Evolutionary conservation across 495 filamentous ascomycete species (phyloP).

Genomic region (Hypoxylon crocopeplum): DNA sequence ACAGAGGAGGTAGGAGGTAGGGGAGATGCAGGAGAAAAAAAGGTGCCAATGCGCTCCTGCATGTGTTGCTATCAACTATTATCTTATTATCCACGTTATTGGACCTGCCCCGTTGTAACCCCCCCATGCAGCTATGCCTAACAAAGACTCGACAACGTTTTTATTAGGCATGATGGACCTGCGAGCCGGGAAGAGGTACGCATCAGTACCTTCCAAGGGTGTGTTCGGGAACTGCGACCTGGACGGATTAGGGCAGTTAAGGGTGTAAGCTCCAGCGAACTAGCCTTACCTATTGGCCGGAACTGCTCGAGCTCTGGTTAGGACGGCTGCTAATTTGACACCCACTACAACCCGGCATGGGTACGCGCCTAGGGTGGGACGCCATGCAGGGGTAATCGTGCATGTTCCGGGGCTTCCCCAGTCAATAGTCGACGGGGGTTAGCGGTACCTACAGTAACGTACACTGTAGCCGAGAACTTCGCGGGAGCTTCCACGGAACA

Average conservation of each 20-base stretch:
- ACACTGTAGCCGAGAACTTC: constrained; percentile 21
- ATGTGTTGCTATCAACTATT: constrained; percentile 30
- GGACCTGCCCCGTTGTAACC: constrained; percentile 32
- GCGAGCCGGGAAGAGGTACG: constrained; percentile 27
- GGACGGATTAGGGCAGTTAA: constrained; percentile 12
- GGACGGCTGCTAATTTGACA: constrained; percentile 29
- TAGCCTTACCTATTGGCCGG: constrained; percentile 4
- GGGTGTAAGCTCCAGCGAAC: too few species aligned
- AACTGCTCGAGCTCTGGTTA: constrained; percentile 19
- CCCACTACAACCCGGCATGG: constrained; percentile 14
- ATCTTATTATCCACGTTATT: constrained; percentile 41
- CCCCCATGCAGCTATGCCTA: constrained; percentile 40
- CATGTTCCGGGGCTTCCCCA: constrained; percentile 32
- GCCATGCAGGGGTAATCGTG: constrained; percentile 22
- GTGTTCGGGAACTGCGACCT: constrained; percentile 29
- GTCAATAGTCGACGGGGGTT: constrained; percentile 5
- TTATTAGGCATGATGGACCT: constrained; percentile 41
- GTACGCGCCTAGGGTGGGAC: constrained; percentile 4
- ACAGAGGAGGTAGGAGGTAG: not conserved
- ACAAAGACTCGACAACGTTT: constrained; percentile 35
- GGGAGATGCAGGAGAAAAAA: constrained; percentile 25
- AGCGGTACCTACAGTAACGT: constrained; percentile 4
- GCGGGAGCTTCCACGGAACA: constrained; percentile 1
- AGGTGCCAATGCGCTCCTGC: constrained; percentile 26
- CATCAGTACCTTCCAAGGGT: not conserved